These are phyloP conservation scores for Oryza punctata DNA, from an alignment of 176 grass and related monocot species.

Conservation along the genomic window DNA sequence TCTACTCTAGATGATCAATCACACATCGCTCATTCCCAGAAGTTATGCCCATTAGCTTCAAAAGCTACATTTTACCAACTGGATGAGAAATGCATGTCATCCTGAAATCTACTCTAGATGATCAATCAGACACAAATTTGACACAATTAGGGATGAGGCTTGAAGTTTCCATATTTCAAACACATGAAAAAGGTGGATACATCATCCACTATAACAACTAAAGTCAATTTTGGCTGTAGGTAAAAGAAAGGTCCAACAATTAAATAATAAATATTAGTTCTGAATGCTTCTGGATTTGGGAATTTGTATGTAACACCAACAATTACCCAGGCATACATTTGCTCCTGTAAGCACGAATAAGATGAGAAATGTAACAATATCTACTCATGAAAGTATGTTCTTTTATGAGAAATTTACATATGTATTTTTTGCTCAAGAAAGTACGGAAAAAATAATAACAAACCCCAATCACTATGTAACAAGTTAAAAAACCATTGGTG, in stretches of 20 bases:
- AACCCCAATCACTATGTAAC: background rate
- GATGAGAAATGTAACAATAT: background rate
- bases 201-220: background rate
- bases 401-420: background rate
- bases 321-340: background rate
- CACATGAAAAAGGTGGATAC: background rate
- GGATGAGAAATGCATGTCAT: background rate
- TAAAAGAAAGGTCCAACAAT: background rate
- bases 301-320: background rate
- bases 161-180: background rate
- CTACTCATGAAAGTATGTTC: background rate
- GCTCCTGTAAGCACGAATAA: background rate
- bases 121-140: background rate
- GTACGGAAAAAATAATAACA: background rate
- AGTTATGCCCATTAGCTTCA: background rate
- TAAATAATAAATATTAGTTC: background rate
- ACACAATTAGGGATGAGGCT: background rate
- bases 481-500: background rate
- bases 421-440: background rate
- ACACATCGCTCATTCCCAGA: slow-evolving; percentile 3
- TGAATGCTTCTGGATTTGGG: background rate
- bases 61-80: background rate
- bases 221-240: background rate
- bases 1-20: background rate
- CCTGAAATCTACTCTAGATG: background rate